phyloP scores from a whole-genome alignment of 2,329 filamentous ascomycete species.

The Aspergillus aculeatus region DNA sequence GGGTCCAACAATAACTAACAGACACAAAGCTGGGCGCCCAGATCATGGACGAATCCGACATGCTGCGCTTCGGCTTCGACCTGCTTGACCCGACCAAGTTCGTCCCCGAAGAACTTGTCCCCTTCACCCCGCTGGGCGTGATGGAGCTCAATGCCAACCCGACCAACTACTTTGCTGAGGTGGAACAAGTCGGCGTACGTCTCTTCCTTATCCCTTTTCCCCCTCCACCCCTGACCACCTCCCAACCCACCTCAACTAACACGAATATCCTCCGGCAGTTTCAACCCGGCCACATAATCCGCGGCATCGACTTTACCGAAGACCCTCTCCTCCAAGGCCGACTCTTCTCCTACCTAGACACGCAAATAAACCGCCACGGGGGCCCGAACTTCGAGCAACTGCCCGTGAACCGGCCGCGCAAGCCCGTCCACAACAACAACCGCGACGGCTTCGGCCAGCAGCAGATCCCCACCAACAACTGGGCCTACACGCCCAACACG shows the following conservation, averaged over 20 bases:
- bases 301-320: conserved; percentile 71
- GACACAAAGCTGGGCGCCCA: conserved; percentile 56
- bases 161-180: conserved; percentile 73
- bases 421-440: conserved; percentile 70
- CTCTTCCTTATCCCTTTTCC: too few species aligned
- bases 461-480: conserved; percentile 66
- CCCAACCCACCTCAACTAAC: neutral
- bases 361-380: conserved; percentile 68
- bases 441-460: conserved; percentile 68
- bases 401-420: conserved; percentile 67
- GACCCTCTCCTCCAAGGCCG: conserved; percentile 73
- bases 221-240: neutral
- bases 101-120: conserved; percentile 67
- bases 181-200: conserved; percentile 66
- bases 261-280: conserved; percentile 38
- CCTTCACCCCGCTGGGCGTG: conserved; percentile 65
- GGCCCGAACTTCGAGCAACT: conserved; percentile 74
- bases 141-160: conserved; percentile 70
- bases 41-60: conserved; percentile 66
- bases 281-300: conserved; percentile 71
- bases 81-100: conserved; percentile 73
- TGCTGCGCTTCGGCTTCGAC: conserved; percentile 67
- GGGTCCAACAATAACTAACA: too few species aligned
- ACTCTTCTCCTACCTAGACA: conserved; percentile 74
- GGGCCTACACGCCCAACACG: conserved; percentile 66